Conservation (phyloP, 2,329 filamentous ascomycete genomes). For the Colletotrichum sp. region DNA sequence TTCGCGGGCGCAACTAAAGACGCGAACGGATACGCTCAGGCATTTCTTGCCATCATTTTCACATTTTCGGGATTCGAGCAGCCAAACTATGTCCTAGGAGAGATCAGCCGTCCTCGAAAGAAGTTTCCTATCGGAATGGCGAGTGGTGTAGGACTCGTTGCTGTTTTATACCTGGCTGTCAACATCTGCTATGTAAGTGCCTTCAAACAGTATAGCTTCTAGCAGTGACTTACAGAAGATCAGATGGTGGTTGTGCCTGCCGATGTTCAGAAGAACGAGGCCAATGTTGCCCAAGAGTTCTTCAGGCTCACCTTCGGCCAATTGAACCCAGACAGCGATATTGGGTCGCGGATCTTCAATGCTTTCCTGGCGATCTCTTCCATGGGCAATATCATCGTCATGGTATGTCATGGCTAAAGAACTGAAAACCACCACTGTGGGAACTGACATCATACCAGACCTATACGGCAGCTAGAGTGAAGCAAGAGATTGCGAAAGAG, state of each 20-base stretch:
- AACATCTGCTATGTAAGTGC: constrained; percentile 40
- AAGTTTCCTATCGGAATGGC: constrained; percentile 37
- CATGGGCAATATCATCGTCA: constrained; percentile 61
- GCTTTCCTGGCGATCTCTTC: constrained; percentile 58
- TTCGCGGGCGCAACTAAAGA: constrained; percentile 27
- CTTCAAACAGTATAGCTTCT: not conserved
- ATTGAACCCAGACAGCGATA: constrained; percentile 27
- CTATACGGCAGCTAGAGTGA: constrained; percentile 59
- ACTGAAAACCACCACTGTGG: not conserved
- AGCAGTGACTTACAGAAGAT: constrained; percentile 30
- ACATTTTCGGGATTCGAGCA: constrained; percentile 41
- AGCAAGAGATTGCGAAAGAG: constrained; percentile 66
- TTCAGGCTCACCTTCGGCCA: constrained; percentile 36
- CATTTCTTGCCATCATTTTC: constrained; percentile 50
- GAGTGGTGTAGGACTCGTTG: constrained; percentile 31
- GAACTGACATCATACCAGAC: constrained; percentile 34
- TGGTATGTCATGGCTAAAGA: constrained; percentile 27
- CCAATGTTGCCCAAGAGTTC: constrained; percentile 35
- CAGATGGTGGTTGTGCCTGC: constrained; percentile 45
- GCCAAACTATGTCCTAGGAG: constrained; percentile 40
- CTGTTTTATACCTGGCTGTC: constrained; percentile 39
- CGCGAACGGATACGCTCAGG: constrained; percentile 38
- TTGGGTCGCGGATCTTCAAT: constrained; percentile 44
- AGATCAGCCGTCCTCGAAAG: constrained; percentile 34
- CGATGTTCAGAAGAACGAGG: constrained; percentile 21